phyloP scores from a whole-genome alignment of 768 basidiomycete species.

The Lactarius sp. region DNA sequence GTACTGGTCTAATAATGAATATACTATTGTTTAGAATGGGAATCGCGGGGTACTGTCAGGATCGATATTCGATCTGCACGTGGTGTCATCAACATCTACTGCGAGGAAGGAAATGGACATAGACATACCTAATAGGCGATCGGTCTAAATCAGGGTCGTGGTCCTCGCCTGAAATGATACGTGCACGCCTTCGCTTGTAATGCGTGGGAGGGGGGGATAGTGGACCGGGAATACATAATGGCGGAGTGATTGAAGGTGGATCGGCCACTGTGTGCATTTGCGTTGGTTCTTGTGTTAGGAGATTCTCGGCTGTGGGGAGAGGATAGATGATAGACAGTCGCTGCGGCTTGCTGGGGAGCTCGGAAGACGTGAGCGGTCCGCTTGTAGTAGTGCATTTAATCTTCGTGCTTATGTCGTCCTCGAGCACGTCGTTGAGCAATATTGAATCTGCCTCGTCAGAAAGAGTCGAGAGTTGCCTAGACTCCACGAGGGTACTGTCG shows the following conservation, averaged over 20 bases:
- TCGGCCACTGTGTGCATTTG: not conserved
- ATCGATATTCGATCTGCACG: conserved; percentile 2
- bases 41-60: conserved; percentile 2
- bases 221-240: not conserved
- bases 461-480: not conserved
- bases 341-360: not conserved
- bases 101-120: not conserved
- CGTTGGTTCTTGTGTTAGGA: conserved; percentile 11
- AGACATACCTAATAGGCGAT: conserved; percentile 13
- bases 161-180: conserved; percentile 11
- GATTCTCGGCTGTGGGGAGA: conserved; percentile 10
- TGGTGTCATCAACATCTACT: not conserved
- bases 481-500: conserved; percentile 17
- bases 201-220: conserved; percentile 18
- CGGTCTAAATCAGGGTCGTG: conserved; percentile 8
- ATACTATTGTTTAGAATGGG: conserved; percentile 15
- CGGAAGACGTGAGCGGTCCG: not conserved
- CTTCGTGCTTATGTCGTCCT: not conserved
- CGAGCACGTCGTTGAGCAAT: not conserved
- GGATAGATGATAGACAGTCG: conserved; percentile 19
- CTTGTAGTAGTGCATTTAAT: not conserved
- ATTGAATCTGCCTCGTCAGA: not conserved
- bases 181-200: conserved; percentile 19
- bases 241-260: not conserved
- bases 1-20: not conserved